A percentile compares a stretch with the other conserved stretches of the same genome.
These are phyloP conservation scores for Fusarium sp. DNA, from an alignment of 2,329 filamentous ascomycete genomes.

Conservation along the genomic window DNA sequence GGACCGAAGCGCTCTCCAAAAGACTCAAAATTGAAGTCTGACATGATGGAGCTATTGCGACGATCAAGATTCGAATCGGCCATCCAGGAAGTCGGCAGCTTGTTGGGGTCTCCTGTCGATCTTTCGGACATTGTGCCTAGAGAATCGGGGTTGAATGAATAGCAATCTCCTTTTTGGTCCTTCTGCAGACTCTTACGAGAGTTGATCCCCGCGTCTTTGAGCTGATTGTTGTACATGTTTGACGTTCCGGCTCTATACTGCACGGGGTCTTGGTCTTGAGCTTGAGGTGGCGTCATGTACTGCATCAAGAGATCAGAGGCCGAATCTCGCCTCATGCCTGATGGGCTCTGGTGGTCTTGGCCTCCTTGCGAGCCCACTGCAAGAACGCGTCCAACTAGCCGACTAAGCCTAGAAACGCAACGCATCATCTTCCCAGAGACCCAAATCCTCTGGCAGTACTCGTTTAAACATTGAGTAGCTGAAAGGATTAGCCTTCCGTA, in stretches of 20 bases:
- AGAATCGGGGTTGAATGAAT: neutral
- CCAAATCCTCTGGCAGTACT: conserved; percentile 34
- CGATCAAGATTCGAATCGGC: neutral
- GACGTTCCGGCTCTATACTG: neutral
- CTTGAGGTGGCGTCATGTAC: neutral
- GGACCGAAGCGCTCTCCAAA: conserved; percentile 12
- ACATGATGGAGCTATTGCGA: conserved; percentile 27
- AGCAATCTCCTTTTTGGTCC: neutral
- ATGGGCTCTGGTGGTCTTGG: neutral
- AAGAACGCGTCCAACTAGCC: conserved; percentile 11
- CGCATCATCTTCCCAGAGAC: conserved; percentile 38
- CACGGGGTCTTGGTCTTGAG: neutral
- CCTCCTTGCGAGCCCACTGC: neutral
- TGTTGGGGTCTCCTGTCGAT: neutral
- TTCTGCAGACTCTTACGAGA: neutral
- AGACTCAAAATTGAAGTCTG: conserved; percentile 33
- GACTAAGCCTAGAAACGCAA: conserved; percentile 24
- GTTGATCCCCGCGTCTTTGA: neutral
- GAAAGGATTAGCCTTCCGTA: conserved; percentile 17
- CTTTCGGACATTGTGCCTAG: neutral
- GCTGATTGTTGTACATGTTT: neutral
- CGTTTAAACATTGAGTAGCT: conserved; percentile 24
- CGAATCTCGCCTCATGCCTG: neutral
- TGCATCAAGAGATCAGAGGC: neutral
- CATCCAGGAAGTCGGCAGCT: neutral